Evolutionary conservation across 2,329 filamentous ascomycete genomes (phyloP).

Genomic region (Fusarium nodosum): DNA sequence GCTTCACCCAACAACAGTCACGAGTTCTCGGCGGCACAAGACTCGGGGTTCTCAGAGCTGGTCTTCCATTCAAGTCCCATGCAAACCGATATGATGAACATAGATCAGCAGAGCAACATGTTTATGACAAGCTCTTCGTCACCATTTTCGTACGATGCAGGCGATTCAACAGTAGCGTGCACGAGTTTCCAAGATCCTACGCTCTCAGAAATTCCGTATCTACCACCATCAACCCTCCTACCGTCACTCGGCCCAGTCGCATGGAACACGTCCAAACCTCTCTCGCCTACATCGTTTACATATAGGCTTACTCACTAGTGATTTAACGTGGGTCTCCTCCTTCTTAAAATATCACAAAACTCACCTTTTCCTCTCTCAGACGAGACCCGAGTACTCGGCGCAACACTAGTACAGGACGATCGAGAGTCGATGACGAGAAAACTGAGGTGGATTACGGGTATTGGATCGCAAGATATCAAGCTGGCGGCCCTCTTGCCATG

Average conservation of each 20-base stretch:
- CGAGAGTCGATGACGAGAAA: conserved; percentile 1
- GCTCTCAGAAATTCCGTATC: not conserved
- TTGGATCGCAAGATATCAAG: not conserved
- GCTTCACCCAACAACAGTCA: not conserved
- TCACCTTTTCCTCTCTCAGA: not conserved
- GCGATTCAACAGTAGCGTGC: not conserved
- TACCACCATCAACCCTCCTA: not conserved
- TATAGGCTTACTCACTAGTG: not conserved
- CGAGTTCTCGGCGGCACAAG: not conserved
- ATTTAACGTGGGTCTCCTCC: not conserved
- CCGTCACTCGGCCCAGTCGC: not conserved
- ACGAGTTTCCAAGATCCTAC: not conserved
- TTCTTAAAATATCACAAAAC: not conserved
- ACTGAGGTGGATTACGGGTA: not conserved
- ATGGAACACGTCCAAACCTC: not conserved
- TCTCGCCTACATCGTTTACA: not conserved
- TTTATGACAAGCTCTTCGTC: not conserved
- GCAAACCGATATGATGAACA: too few species aligned
- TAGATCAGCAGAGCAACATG: not conserved
- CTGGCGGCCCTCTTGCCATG: not conserved
- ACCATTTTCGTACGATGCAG: not conserved
- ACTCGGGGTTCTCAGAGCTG: not conserved
- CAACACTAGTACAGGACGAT: not conserved
- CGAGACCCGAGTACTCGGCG: not conserved
- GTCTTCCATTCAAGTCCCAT: too few species aligned